phyloP scores from a whole-genome alignment of 2,329 filamentous ascomycete species.

The Monilinia fructigena region DNA sequence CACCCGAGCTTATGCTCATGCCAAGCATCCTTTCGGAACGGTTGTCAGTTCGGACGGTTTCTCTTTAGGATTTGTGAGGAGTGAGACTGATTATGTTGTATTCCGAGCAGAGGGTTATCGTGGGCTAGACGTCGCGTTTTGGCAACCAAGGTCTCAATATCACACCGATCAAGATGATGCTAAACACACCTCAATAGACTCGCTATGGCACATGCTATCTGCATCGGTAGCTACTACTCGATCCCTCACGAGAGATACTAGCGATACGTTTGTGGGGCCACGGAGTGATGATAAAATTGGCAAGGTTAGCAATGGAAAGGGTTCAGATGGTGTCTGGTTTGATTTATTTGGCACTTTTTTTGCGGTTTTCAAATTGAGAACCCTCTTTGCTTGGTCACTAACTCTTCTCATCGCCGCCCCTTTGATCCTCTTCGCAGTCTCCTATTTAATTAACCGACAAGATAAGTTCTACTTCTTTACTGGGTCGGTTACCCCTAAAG shows the following conservation, averaged over 20 bases:
- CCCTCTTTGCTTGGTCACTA: slow-evolving; percentile 84
- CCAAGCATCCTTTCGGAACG: slow-evolving; percentile 76
- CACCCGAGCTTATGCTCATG: slow-evolving; percentile 71
- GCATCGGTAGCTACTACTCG: slow-evolving; percentile 73
- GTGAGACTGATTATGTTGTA: slow-evolving; percentile 85
- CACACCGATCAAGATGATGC: slow-evolving; percentile 89
- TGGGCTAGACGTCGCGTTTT: slow-evolving; percentile 90
- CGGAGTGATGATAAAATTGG: slow-evolving; percentile 54
- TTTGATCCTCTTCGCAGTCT: slow-evolving; percentile 66
- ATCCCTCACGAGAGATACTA: slow-evolving; percentile 66
- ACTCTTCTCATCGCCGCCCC: slow-evolving; percentile 79
- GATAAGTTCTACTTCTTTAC: slow-evolving; percentile 91
- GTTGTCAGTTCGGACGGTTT: slow-evolving; percentile 85
- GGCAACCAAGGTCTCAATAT: slow-evolving; percentile 79
- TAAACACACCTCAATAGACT: slow-evolving; percentile 67
- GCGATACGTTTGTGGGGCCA: slow-evolving; percentile 62
- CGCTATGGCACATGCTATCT: slow-evolving; percentile 94
- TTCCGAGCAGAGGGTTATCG: slow-evolving; percentile 79
- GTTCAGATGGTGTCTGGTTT: slow-evolving; percentile 82
- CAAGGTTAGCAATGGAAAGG: slow-evolving; percentile 64
- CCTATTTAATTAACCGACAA: slow-evolving; percentile 63
- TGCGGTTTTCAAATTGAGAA: slow-evolving; percentile 74
- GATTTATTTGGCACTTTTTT: slow-evolving; percentile 82
- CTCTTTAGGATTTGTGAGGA: slow-evolving; percentile 71
- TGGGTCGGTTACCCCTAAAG: slow-evolving; percentile 54